These are phyloP conservation scores for Lipomyces mesembrius DNA, from an alignment of 805 yeast genomes.

Conservation along the genomic window DNA sequence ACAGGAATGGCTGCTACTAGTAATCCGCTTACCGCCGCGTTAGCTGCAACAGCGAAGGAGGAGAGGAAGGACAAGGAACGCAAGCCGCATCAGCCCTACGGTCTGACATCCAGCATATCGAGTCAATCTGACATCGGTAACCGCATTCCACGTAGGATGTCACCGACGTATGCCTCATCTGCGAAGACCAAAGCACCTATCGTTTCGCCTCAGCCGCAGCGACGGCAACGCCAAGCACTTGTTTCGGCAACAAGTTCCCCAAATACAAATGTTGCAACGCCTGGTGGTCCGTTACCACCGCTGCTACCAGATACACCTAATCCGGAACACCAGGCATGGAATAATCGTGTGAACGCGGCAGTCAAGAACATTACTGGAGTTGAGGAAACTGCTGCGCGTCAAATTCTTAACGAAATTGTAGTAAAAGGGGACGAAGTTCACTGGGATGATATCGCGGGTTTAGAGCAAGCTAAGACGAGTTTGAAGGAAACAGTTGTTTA, in stretches of 20 bases:
- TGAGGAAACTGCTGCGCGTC: constrained; percentile 77
- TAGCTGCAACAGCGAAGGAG: constrained; percentile 15
- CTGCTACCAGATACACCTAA: constrained; percentile 32
- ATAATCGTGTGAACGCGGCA: constrained; percentile 38
- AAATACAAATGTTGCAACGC: not conserved
- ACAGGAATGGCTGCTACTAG: not conserved
- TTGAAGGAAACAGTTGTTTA: constrained; percentile 94
- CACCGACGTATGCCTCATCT: not conserved
- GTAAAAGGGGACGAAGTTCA: constrained; percentile 87
- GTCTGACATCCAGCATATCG: not conserved
- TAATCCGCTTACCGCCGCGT: constrained; percentile 4
- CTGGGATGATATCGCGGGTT: constrained; percentile 96
- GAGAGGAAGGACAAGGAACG: constrained; percentile 7
- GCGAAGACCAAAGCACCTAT: not conserved
- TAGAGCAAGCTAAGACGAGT: constrained; percentile 84
- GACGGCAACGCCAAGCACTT: constrained; percentile 1
- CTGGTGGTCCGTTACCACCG: constrained; percentile 11
- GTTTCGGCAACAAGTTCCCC: constrained; percentile 10
- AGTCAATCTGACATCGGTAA: not conserved
- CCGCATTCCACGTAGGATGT: not conserved
- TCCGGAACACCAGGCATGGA: constrained; percentile 36
- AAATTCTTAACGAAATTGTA: constrained; percentile 84
- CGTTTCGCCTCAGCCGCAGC: constrained; percentile 2
- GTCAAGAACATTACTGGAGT: constrained; percentile 60
- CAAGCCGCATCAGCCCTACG: constrained; percentile 5